Evolutionary conservation across 2,329 filamentous ascomycete species (phyloP).

Genomic region (Magnaporthiopsis incrustans): DNA sequence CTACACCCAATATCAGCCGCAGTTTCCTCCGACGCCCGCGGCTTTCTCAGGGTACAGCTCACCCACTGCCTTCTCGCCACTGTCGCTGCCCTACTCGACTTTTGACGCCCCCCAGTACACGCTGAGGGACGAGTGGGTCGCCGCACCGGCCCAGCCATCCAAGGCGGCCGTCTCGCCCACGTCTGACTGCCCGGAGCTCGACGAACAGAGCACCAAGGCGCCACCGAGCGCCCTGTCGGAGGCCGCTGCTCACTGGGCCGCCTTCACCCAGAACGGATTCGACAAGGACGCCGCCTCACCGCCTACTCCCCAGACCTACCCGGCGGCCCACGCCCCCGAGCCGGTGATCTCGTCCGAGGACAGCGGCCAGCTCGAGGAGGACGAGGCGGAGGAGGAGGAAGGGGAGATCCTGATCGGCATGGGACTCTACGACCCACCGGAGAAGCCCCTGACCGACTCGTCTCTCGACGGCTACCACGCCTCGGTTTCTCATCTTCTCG

Average conservation of each 20-base stretch:
- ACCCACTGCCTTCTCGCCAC: conserved; percentile 47
- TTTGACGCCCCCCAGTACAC: conserved; percentile 31
- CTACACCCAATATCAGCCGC: conserved; percentile 18
- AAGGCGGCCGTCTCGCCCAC: conserved; percentile 11
- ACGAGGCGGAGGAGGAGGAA: conserved; percentile 37
- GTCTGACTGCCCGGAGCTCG: conserved; percentile 1
- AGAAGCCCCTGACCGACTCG: conserved; percentile 41
- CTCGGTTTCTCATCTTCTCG: conserved; percentile 46
- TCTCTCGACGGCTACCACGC: conserved; percentile 46
- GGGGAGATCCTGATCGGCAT: conserved; percentile 74
- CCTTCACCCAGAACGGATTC: conserved; percentile 15
- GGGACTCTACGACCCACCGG: conserved; percentile 70
- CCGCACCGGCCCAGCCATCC: conserved; percentile 14
- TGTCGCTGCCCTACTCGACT: conserved; percentile 37
- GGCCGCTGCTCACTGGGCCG: conserved; percentile 9
- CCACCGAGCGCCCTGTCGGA: conserved; percentile 2
- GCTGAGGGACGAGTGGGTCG: conserved; percentile 29
- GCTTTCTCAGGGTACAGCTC: conserved; percentile 52
- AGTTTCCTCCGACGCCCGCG: conserved; percentile 43
- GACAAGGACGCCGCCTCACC: conserved; percentile 33
- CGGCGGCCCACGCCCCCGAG: conserved; percentile 29
- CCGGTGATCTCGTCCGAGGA: conserved; percentile 28
- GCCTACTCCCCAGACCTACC: conserved; percentile 49
- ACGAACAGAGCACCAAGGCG: background rate
- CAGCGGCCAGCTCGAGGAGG: conserved; percentile 40